Evolutionary conservation across 257 asterid species (phyloP).

Genomic region (Nicotiana knightiana): DNA sequence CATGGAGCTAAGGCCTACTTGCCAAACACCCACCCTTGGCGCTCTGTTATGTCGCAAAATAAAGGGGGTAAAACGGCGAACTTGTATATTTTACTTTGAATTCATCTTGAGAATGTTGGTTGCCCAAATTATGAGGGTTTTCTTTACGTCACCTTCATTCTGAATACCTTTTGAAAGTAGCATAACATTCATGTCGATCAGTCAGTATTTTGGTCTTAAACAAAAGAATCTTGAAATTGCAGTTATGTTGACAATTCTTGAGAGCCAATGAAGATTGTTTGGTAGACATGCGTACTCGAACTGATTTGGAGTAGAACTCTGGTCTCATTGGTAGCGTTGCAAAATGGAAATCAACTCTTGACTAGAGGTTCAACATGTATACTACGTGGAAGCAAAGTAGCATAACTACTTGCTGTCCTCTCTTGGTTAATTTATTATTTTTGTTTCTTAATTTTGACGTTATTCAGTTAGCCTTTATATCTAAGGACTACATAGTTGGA

Average conservation of each 20-base stretch:
- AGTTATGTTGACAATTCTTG: neutral
- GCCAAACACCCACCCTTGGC: conserved; percentile 30
- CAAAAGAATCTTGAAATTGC: neutral
- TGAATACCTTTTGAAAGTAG: neutral
- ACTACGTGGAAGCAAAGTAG: neutral
- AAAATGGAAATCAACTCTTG: neutral
- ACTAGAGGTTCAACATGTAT: neutral
- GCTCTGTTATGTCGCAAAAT: conserved; percentile 39
- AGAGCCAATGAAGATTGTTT: neutral
- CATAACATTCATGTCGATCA: neutral
- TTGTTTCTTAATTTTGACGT: neutral
- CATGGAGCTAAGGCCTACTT: conserved; percentile 33
- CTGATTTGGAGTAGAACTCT: neutral
- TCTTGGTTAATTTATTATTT: too few relatives aligned
- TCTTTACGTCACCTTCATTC: neutral
- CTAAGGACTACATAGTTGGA: neutral
- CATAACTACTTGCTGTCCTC: neutral
- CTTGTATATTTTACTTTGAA: conserved; percentile 53
- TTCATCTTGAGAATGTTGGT: conserved; percentile 21
- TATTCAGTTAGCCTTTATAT: neutral
- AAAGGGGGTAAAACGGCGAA: conserved; percentile 31
- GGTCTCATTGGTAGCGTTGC: neutral
- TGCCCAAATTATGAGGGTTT: neutral
- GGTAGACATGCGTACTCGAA: neutral
- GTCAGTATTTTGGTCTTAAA: neutral